Conservation (phyloP, 2,329 filamentous ascomycete species). For the Westerdykella sp. region DNA sequence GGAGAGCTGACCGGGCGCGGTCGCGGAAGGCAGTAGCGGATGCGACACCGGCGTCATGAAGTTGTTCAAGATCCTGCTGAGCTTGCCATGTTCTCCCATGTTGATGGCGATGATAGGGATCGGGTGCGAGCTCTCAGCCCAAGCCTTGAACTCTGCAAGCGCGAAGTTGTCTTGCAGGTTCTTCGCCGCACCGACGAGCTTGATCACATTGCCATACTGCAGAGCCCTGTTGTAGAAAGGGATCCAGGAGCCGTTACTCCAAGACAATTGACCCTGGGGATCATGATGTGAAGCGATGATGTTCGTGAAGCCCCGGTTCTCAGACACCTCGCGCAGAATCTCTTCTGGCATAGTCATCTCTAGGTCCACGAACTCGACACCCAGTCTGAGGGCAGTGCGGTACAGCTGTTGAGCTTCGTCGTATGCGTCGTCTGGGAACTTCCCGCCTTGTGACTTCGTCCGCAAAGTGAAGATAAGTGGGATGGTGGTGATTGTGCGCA, state of each 20-base stretch:
- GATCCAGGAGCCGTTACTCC: constrained; percentile 91
- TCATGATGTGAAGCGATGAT: constrained; percentile 98
- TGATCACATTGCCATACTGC: constrained; percentile 87
- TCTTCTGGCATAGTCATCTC: constrained; percentile 79
- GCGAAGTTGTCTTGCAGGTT: constrained; percentile 79
- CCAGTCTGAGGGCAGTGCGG: constrained; percentile 69
- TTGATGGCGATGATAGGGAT: constrained; percentile 92
- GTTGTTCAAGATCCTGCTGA: constrained; percentile 81
- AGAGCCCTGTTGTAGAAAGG: constrained; percentile 83
- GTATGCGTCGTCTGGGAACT: constrained; percentile 70
- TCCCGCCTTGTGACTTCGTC: constrained; percentile 78
- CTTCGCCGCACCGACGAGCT: constrained; percentile 78
- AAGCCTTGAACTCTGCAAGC: constrained; percentile 72
- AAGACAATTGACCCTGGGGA: constrained; percentile 68
- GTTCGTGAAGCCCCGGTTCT: constrained; percentile 64
- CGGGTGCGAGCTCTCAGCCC: constrained; percentile 65
- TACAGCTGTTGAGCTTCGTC: constrained; percentile 72
- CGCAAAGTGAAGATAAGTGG: constrained; percentile 91
- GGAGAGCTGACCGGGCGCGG: constrained; percentile 88
- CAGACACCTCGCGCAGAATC: constrained; percentile 63
- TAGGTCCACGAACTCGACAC: constrained; percentile 86
- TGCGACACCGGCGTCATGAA: constrained; percentile 96
- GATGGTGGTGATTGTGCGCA: constrained; percentile 64
- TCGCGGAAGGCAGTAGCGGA: constrained; percentile 80
- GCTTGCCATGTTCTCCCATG: constrained; percentile 82